Evolutionary conservation across 1,284 basidiomycete genomes (phyloP), one percentile per base, ranked within the genome.

Genomic region (Leccinum pachyderme): DNA sequence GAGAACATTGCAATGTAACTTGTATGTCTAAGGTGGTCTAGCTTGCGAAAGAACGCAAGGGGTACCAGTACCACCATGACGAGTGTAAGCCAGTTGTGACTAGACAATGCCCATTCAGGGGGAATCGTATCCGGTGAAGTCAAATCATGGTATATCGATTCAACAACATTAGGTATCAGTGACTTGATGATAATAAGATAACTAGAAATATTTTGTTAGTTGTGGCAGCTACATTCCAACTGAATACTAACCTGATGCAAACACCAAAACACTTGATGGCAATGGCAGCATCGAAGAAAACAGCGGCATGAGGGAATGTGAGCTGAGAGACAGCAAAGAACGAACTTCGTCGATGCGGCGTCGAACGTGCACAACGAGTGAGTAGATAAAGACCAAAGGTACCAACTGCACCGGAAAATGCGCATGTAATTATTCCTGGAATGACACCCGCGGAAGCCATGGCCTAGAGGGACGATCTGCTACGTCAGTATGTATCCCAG

Each of bases 251-350:
- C 78, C 93, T 96, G 63, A 97, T 90, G 35, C 92, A 95, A 7
- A 99, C 97, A 31, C 97, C 97, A 69, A 96, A 96, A 72, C 94
- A 98, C 71, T 98, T 98, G 71, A 91, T 88, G 2, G 95, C 95
- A 64, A 99, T 98, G 7, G 96, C 95, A 3, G 87, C 82, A 72
- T 99, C 93, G 64, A 96, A 94, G 70, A 92, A 90, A 52, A 92
- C 78, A 0, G 90, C 89, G 0, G 89, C 89, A 35, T 77, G 80
- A 18, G 93, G 93, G 66, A 93, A 96, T 0, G 95, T 95, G 59
- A 97, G 75, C 62, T 89, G 80, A 1, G 93, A 83, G 18, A 98
- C 79, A 33, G 91, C 86, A 63, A 94, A 95, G 74, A 97, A 98
- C 27, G 92, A 95, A 9, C 94, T 80, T 35, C 82, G 84, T 44